Percentiles rank a stretch among this genome's conserved stretches.
These are phyloP conservation scores for Xanthoparmelia taractica DNA, from an alignment of 495 filamentous ascomycete species.

Conservation along the genomic window DNA sequence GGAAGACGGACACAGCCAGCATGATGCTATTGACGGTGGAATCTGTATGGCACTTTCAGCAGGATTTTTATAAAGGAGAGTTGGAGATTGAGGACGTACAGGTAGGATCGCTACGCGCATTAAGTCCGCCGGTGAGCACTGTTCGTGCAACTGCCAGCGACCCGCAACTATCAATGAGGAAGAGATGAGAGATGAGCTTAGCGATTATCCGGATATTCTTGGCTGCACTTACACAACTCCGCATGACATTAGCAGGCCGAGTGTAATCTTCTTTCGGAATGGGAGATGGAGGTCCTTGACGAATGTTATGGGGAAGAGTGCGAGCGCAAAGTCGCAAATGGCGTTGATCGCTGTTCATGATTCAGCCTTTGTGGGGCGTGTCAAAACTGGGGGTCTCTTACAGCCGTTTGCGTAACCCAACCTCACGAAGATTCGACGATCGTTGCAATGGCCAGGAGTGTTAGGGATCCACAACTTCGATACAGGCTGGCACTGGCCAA, in stretches of 20 bases:
- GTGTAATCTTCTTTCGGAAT: slow-evolving; percentile 8
- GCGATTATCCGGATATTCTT: not conserved
- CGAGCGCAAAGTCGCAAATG: slow-evolving; percentile 14
- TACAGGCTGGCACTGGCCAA: slow-evolving; percentile 18
- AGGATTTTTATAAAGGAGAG: not conserved
- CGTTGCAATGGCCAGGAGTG: not conserved
- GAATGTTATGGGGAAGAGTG: slow-evolving; percentile 16
- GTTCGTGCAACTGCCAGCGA: slow-evolving; percentile 1
- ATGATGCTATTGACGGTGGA: not conserved
- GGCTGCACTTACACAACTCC: slow-evolving; percentile 11
- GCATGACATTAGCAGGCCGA: slow-evolving; percentile 15
- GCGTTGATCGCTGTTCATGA: not conserved
- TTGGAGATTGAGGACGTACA: not conserved
- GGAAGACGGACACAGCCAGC: not conserved
- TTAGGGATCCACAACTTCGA: slow-evolving; percentile 11
- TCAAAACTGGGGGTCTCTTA: not conserved
- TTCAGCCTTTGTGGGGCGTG: not conserved
- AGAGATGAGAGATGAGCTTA: too few species aligned
- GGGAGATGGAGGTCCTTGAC: slow-evolving; percentile 9
- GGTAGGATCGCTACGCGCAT: not conserved
- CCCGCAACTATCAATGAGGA: not conserved
- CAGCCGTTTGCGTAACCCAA: slow-evolving; percentile 3
- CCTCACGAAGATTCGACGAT: not conserved
- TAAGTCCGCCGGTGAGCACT: not conserved
- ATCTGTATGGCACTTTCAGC: not conserved